These are phyloP conservation scores for Hyphodiscus sp. DNA, from an alignment of 2,329 filamentous ascomycete genomes.

Conservation along the genomic window DNA sequence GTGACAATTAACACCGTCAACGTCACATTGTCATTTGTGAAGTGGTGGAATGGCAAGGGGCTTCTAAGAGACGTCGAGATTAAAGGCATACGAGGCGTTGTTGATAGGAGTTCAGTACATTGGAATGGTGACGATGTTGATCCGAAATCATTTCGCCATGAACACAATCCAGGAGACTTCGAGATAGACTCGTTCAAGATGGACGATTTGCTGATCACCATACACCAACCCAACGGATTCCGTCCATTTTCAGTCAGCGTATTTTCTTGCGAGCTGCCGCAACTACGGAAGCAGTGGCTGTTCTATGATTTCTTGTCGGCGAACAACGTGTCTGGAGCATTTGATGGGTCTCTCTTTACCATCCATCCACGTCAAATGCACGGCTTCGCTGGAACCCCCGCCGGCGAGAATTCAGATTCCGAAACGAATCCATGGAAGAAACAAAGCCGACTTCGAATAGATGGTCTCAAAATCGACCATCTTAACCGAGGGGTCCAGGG, in stretches of 20 bases:
- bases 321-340: constrained; percentile 92
- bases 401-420: constrained; percentile 49
- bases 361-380: constrained; percentile 93
- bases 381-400: constrained; percentile 61
- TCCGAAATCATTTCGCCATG: constrained; percentile 79
- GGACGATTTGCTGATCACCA: constrained; percentile 83
- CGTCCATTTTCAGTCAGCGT: constrained; percentile 95
- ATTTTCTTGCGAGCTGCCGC: constrained; percentile 88
- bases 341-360: constrained; percentile 92
- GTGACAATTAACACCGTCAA: constrained; percentile 92
- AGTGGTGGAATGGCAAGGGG: constrained; percentile 98
- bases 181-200: constrained; percentile 96
- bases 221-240: constrained; percentile 86
- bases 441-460: constrained; percentile 85
- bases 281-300: constrained; percentile 89
- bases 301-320: constrained; percentile 97
- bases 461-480: constrained; percentile 91
- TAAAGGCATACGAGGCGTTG: constrained; percentile 83
- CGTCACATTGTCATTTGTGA: constrained; percentile 93
- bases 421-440: constrained; percentile 84
- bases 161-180: constrained; percentile 87
- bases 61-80: constrained; percentile 88
- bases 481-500: constrained; percentile 89
- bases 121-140: constrained; percentile 67
- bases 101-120: constrained; percentile 79